A percentile compares a stretch with the other conserved stretches of the same genome.
phyloP scores from a whole-genome alignment of 2,329 filamentous ascomycete species.

The Sarocladium kiliense region DNA sequence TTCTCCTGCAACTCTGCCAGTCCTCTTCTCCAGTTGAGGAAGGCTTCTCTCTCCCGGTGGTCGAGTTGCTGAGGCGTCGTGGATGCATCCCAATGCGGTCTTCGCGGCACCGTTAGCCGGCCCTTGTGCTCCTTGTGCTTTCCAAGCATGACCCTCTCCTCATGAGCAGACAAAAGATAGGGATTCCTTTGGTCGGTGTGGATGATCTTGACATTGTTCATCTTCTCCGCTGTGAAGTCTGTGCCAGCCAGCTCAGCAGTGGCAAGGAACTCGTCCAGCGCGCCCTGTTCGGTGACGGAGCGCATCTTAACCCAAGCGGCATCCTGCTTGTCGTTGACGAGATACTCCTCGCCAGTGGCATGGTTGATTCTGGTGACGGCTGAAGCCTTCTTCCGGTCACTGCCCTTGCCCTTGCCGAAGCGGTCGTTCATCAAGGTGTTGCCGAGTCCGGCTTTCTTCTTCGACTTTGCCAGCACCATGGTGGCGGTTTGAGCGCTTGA shows the following conservation, averaged over 20 bases:
- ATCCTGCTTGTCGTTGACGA: constrained; percentile 86
- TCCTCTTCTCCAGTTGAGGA: constrained; percentile 84
- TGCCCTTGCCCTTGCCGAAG: constrained; percentile 87
- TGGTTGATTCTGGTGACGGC: constrained; percentile 66
- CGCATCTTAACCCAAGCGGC: constrained; percentile 99
- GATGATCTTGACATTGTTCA: constrained; percentile 98
- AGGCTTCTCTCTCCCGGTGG: constrained; percentile 67
- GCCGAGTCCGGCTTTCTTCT: constrained; percentile 89
- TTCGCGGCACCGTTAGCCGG: constrained; percentile 79
- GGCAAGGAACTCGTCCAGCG: constrained; percentile 91
- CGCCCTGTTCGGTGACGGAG: constrained; percentile 94
- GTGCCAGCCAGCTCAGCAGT: constrained; percentile 97
- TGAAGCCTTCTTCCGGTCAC: constrained; percentile 67
- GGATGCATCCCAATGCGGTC: constrained; percentile 80
- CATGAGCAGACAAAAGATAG: constrained; percentile 77
- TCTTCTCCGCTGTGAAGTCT: constrained; percentile 97
- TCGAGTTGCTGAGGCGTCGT: constrained; percentile 85
- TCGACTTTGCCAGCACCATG: constrained; percentile 67
- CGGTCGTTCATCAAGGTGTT: constrained; percentile 99
- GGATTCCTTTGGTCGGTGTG: constrained; percentile 95
- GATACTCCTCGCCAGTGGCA: constrained; percentile 80
- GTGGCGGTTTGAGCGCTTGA: neutral
- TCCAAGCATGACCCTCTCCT: constrained; percentile 71
- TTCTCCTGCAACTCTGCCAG: constrained; percentile 91
- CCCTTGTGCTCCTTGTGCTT: constrained; percentile 80